A percentile compares a stretch with the other conserved stretches of the same genome.
Conservation (phyloP, 2,329 filamentous ascomycete species). For the Lasiodiplodia gonubiensis region DNA sequence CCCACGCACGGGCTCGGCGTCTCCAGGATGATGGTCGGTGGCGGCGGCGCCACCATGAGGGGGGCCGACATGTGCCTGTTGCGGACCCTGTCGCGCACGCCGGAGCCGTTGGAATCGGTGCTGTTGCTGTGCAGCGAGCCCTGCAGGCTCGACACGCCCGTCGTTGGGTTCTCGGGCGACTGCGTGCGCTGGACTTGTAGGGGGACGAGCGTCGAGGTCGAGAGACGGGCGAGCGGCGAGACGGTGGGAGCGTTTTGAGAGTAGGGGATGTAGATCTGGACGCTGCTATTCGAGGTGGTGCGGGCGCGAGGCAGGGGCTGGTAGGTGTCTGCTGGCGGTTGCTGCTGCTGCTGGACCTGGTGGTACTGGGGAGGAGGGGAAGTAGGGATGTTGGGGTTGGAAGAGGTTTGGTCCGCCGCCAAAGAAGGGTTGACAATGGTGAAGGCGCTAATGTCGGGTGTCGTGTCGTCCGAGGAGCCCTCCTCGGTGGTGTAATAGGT, state of each 20-base stretch:
- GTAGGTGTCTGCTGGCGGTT: not conserved
- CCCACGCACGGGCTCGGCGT: conserved; percentile 8
- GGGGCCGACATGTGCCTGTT: not conserved
- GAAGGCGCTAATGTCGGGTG: conserved; percentile 11
- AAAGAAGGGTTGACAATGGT: conserved; percentile 11
- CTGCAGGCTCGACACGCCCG: conserved; percentile 16
- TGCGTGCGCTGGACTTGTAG: conserved; percentile 23
- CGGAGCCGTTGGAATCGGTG: not conserved
- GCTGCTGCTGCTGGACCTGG: not conserved
- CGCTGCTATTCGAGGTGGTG: not conserved
- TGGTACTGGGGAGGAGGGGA: not conserved
- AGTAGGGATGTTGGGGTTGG: not conserved
- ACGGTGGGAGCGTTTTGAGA: not conserved
- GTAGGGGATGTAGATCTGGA: conserved; percentile 21
- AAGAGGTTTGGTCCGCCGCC: not conserved
- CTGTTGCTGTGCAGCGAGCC: conserved; percentile 20
- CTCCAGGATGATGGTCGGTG: conserved; percentile 25
- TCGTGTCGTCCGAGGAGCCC: conserved; percentile 7
- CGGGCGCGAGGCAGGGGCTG: conserved; percentile 2
- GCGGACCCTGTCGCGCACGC: conserved; percentile 1
- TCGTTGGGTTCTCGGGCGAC: conserved; percentile 10
- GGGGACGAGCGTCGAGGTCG: conserved; percentile 23
- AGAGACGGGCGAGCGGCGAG: conserved; percentile 18
- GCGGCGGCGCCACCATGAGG: conserved; percentile 6
- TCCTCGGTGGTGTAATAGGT: conserved; percentile 6